Conservation (phyloP, 345 rosid genomes). For the Melastoma malabathricum region DNA sequence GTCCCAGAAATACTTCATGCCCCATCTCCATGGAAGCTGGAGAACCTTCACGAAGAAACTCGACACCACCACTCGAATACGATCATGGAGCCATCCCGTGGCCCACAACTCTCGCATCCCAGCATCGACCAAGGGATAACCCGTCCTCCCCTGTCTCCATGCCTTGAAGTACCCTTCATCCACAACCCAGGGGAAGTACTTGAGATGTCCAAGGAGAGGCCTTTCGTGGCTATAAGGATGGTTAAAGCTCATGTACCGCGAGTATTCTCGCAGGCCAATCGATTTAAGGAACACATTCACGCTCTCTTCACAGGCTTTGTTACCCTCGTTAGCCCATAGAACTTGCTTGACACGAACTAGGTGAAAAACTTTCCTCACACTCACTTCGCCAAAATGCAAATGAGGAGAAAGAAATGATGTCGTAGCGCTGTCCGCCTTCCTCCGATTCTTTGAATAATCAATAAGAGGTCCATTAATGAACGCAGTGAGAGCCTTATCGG, state of each 20-base stretch:
- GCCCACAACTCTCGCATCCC: slow-evolving; percentile 99
- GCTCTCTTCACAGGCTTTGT: slow-evolving; percentile 83
- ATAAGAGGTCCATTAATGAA: slow-evolving; percentile 76
- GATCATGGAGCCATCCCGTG: slow-evolving; percentile 91
- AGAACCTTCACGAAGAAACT: slow-evolving; percentile 96
- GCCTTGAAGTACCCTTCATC: slow-evolving; percentile 84
- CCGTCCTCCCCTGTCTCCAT: slow-evolving; percentile 99
- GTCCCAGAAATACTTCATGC: slow-evolving; percentile 99
- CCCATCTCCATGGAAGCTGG: slow-evolving; percentile 99
- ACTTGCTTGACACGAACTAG: slow-evolving; percentile 88
- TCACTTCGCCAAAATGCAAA: slow-evolving; percentile 94
- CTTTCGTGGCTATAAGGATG: slow-evolving; percentile 89
- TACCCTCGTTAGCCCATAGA: slow-evolving; percentile 89
- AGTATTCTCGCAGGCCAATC: slow-evolving; percentile 90
- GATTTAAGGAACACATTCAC: slow-evolving; percentile 88
- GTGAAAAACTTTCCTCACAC: slow-evolving; percentile 92
- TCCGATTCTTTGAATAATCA: slow-evolving; percentile 75
- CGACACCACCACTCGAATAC: slow-evolving; percentile 90
- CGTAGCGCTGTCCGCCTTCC: slow-evolving; percentile 96
- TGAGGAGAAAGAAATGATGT: slow-evolving; percentile 95
- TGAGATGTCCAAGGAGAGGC: slow-evolving; percentile 90
- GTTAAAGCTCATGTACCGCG: slow-evolving; percentile 86
- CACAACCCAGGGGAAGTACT: slow-evolving; percentile 87
- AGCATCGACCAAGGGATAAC: slow-evolving; percentile 94
- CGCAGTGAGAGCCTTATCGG: slow-evolving; percentile 75